Conservation (phyloP, 2,329 filamentous ascomycete genomes). For the Aspergillus pseudotamarii region DNA sequence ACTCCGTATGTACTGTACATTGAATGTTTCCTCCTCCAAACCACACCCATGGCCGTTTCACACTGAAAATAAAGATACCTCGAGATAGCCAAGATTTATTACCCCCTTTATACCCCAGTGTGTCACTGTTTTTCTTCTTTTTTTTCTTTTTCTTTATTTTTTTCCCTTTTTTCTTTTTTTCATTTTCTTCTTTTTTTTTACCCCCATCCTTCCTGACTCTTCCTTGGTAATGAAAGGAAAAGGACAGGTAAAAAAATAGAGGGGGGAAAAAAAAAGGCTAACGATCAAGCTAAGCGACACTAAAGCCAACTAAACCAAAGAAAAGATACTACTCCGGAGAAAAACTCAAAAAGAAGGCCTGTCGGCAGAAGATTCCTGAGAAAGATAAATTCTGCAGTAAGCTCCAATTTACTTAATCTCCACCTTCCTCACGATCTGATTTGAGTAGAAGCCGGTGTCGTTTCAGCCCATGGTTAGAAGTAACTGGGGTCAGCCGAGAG, state of each 20-base stretch:
- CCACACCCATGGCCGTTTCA: background rate
- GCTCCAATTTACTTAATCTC: constrained; percentile 16
- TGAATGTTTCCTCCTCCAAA: background rate
- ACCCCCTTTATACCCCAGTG: background rate
- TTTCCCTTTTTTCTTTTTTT: too few species aligned
- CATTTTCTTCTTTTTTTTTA: too few species aligned
- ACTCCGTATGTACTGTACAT: background rate
- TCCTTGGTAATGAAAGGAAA: background rate
- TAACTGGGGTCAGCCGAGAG: constrained; percentile 28
- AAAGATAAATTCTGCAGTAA: constrained; percentile 22
- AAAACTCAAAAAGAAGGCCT: constrained; percentile 10
- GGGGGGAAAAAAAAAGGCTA: background rate
- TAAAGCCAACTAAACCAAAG: constrained; percentile 2
- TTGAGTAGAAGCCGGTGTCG: constrained; percentile 20
- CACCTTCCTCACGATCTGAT: constrained; percentile 19
- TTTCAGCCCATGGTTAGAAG: constrained; percentile 25
- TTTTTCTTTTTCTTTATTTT: too few species aligned
- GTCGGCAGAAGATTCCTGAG: constrained; percentile 33
- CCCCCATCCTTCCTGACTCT: background rate
- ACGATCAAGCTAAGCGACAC: constrained; percentile 1
- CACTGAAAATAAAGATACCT: background rate
- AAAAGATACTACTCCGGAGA: constrained; percentile 2
- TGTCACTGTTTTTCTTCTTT: background rate
- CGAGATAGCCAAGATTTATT: background rate
- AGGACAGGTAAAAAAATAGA: background rate